Percentiles rank a stretch among this genome's conserved stretches.
phyloP scores from a whole-genome alignment of 495 filamentous ascomycete genomes.

The Hapsidospora chrysogenum region DNA sequence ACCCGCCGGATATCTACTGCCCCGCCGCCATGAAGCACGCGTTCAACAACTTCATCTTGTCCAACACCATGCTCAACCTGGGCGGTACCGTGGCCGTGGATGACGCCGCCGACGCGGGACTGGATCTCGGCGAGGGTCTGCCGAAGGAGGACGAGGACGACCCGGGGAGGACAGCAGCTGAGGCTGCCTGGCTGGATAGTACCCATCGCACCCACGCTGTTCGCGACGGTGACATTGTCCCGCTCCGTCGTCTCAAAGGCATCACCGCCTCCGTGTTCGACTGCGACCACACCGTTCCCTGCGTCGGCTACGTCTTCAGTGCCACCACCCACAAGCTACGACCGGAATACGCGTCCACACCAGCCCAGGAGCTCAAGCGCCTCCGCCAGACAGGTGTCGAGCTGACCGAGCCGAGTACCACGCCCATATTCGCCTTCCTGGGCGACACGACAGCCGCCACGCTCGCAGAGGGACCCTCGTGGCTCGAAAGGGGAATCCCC shows the following conservation, averaged over 20 bases:
- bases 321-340: conserved; percentile 11
- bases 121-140: background rate
- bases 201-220: conserved; percentile 14
- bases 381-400: conserved; percentile 7
- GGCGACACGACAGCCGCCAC: conserved; percentile 17
- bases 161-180: background rate
- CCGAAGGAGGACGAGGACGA: background rate
- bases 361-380: conserved; percentile 8
- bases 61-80: conserved; percentile 12
- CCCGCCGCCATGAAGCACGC: conserved; percentile 13
- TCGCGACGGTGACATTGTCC: conserved; percentile 6
- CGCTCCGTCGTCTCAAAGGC: conserved; percentile 8
- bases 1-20: conserved; percentile 18
- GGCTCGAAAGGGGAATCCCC: conserved; percentile 10
- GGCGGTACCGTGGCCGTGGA: conserved; percentile 8
- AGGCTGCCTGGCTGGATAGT: conserved; percentile 1
- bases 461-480: conserved; percentile 8
- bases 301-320: conserved; percentile 19
- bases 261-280: conserved; percentile 14
- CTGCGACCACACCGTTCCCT: conserved; percentile 21
- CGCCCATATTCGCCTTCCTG: conserved; percentile 19
- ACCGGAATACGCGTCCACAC: conserved; percentile 7
- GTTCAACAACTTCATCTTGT: conserved; percentile 12
- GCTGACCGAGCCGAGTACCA: conserved; percentile 11
- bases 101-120: background rate